Conservation (phyloP, 257 asterid genomes). For the Solanum paucissectum region DNA sequence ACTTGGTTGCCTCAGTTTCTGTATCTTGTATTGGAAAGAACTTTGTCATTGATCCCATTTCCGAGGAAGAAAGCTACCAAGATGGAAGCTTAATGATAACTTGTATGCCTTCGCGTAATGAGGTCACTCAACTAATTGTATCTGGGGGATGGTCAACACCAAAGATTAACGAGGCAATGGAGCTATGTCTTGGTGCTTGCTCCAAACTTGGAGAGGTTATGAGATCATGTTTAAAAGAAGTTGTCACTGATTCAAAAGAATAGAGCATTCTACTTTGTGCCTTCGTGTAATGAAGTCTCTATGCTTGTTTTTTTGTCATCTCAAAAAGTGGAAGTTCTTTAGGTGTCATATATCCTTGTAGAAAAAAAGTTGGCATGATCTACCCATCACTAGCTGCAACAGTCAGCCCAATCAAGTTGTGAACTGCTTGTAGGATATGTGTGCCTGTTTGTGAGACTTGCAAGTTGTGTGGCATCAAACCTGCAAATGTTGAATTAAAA, state of each 20-base stretch:
- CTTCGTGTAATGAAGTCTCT: neutral
- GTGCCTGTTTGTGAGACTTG: neutral
- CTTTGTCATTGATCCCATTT: slow-evolving; percentile 72
- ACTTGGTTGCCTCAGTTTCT: slow-evolving; percentile 82
- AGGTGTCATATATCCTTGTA: neutral
- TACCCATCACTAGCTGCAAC: neutral
- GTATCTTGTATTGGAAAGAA: slow-evolving; percentile 76
- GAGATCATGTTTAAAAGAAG: slow-evolving; percentile 69
- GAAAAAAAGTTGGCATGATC: neutral
- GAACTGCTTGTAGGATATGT: neutral
- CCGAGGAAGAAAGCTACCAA: slow-evolving; percentile 77
- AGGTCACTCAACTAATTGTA: slow-evolving; percentile 74
- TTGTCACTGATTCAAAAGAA: slow-evolving; percentile 37
- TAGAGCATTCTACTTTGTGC: neutral
- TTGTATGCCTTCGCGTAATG: slow-evolving; percentile 86
- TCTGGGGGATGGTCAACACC: slow-evolving; percentile 93
- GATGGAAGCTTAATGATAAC: slow-evolving; percentile 72
- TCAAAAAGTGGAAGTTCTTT: slow-evolving; percentile 30
- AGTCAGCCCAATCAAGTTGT: neutral
- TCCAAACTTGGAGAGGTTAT: slow-evolving; percentile 68
- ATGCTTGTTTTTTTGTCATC: slow-evolving; percentile 64
- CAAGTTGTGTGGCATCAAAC: neutral
- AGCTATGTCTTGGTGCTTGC: slow-evolving; percentile 82
- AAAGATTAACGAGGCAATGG: slow-evolving; percentile 82
- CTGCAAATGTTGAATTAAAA: neutral